Percentiles rank a stretch among this genome's conserved stretches.
These are phyloP conservation scores for Thelonectria rubi DNA, from an alignment of 2,329 filamentous ascomycete genomes.

Conservation along the genomic window DNA sequence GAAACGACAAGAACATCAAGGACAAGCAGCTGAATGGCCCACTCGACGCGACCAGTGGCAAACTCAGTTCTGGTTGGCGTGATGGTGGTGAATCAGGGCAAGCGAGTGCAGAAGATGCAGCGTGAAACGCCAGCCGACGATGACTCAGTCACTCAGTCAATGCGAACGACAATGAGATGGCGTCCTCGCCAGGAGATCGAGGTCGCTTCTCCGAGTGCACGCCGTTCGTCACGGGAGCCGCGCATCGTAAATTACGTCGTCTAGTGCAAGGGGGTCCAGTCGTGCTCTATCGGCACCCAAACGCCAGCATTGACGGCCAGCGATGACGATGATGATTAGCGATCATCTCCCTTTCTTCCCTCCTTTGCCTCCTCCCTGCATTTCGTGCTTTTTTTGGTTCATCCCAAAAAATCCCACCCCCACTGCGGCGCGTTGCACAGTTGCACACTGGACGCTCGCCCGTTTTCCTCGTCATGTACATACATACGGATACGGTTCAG, in stretches of 20 bases:
- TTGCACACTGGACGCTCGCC: not conserved
- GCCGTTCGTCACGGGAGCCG: not conserved
- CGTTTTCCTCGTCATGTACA: not conserved
- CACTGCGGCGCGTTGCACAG: conserved; percentile 6
- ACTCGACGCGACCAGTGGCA: no score
- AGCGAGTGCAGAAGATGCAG: conserved; percentile 10
- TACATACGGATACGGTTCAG: conserved; percentile 7
- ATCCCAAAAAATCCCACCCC: conserved; percentile 11
- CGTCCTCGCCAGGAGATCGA: not conserved
- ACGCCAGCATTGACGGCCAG: conserved; percentile 32
- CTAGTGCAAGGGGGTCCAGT: not conserved
- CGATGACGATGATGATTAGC: conserved; percentile 30
- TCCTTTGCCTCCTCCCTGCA: conserved; percentile 23
- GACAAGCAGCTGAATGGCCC: not conserved
- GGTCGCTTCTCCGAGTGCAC: conserved; percentile 1
- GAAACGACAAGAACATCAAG: no score
- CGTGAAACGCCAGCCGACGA: conserved; percentile 23
- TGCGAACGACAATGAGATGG: conserved; percentile 8
- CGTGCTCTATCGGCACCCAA: not conserved
- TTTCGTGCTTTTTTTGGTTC: conserved; percentile 17
- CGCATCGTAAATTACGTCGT: not conserved
- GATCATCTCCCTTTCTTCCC: conserved; percentile 18
- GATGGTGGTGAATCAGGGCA: not conserved
- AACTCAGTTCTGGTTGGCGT: no score
- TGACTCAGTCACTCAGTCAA: conserved; percentile 3